Evolutionary conservation across 148 eudicot genomes (phyloP).

Genomic region (Rhododendron molle): DNA sequence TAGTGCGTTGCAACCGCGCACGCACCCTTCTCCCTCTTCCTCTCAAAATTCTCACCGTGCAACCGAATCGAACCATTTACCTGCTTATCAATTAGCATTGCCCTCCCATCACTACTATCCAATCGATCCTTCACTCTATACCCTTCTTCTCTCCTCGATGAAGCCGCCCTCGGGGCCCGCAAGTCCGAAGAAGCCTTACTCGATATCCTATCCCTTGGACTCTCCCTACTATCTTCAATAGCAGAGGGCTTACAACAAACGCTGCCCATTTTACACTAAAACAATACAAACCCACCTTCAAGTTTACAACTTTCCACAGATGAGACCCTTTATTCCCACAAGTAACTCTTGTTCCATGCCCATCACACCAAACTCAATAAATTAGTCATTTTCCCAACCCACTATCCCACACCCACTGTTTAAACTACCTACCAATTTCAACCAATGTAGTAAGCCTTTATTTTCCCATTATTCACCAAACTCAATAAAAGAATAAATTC

Average conservation of each 20-base stretch:
- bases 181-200: constrained; percentile 38
- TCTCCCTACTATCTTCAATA: constrained; percentile 58
- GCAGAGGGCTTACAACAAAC: constrained; percentile 72
- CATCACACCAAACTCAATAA: constrained; percentile 11
- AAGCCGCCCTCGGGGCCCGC: constrained; percentile 31
- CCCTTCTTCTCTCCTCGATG: constrained; percentile 58
- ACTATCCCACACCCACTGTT: background rate
- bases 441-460: background rate
- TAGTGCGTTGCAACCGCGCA: constrained; percentile 25
- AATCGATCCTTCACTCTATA: constrained; percentile 26
- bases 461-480: background rate
- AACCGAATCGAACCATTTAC: constrained; percentile 37
- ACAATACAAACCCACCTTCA: constrained; percentile 19
- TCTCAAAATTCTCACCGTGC: constrained; percentile 44
- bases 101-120: constrained; percentile 53
- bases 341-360: constrained; percentile 2
- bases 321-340: constrained; percentile 2
- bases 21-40: constrained; percentile 44
- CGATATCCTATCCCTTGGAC: constrained; percentile 54
- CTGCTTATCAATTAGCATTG: constrained; percentile 64
- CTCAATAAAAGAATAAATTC: background rate
- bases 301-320: background rate
- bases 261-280: constrained; percentile 54
- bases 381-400: background rate
- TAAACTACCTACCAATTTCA: background rate